Percentiles rank a stretch among this genome's conserved stretches.
Conservation (phyloP, 108 stramenopile genomes). For the Cyclotella baltica region DNA sequence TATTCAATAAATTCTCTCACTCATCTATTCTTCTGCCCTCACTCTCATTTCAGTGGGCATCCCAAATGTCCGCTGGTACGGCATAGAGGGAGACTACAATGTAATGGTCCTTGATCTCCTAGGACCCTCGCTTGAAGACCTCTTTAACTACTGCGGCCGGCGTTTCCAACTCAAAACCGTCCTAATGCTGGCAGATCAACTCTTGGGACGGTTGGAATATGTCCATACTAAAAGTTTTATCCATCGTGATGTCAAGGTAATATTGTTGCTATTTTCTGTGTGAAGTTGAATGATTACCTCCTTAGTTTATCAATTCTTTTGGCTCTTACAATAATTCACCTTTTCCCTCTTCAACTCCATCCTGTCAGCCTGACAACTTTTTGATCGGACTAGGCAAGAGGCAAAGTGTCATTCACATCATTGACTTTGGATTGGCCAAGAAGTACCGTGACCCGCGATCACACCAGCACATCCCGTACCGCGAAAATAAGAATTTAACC, state of each 20-base stretch:
- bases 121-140: constrained; percentile 98
- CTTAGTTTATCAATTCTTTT: no score
- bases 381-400: constrained; percentile 98
- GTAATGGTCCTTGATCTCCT: constrained; percentile 99
- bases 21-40: not conserved
- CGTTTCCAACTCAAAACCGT: constrained; percentile 97
- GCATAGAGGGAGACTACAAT: constrained; percentile 99
- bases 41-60: constrained; percentile 86
- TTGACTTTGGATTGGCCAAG: constrained; percentile 99
- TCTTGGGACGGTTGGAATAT: constrained; percentile 96
- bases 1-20: no score
- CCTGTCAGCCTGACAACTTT: constrained; percentile 99
- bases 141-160: constrained; percentile 99
- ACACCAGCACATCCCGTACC: constrained; percentile 99
- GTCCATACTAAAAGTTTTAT: constrained; percentile 99
- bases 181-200: constrained; percentile 98
- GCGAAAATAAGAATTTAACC: constrained; percentile 99
- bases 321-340: no score
- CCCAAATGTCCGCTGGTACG: constrained; percentile 99
- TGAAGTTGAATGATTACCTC: no score
- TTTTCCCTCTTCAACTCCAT: no score
- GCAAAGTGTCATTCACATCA: constrained; percentile 98
- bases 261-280: no score
- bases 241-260: constrained; percentile 99
- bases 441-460: constrained; percentile 99